Conservation (phyloP, 192 early-diverging fungal genomes). For the Coemansia sp. region DNA sequence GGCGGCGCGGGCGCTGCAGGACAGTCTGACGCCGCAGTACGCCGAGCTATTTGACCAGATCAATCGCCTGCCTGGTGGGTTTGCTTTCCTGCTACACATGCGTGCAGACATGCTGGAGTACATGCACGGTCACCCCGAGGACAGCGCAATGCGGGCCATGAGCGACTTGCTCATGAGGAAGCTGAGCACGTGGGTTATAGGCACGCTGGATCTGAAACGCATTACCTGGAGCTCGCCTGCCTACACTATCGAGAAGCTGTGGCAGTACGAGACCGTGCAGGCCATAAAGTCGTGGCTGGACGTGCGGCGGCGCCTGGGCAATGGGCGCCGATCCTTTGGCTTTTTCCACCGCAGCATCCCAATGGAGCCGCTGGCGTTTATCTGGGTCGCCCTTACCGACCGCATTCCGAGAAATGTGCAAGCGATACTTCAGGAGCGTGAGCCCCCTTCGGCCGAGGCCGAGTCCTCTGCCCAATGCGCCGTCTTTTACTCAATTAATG, state of each 20-base stretch:
- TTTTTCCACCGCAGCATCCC: slow-evolving; percentile 77
- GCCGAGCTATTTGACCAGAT: slow-evolving; percentile 73
- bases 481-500: slow-evolving; percentile 93
- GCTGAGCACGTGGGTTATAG: slow-evolving; percentile 74
- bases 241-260: slow-evolving; percentile 74
- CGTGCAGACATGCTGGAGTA: slow-evolving; percentile 66
- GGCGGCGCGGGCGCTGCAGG: slow-evolving; percentile 58
- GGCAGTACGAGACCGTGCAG: slow-evolving; percentile 86
- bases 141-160: slow-evolving; percentile 54
- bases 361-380: slow-evolving; percentile 83
- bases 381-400: slow-evolving; percentile 76
- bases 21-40: slow-evolving; percentile 64
- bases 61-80: slow-evolving; percentile 70
- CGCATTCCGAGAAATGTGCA: slow-evolving; percentile 65
- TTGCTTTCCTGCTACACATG: slow-evolving; percentile 75
- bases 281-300: slow-evolving; percentile 74
- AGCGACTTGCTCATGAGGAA: slow-evolving; percentile 63
- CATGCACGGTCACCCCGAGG: slow-evolving; percentile 27
- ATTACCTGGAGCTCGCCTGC: slow-evolving; percentile 83
- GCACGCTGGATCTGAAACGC: slow-evolving; percentile 70
- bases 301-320: slow-evolving; percentile 71
- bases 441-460: slow-evolving; percentile 27
- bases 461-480: slow-evolving; percentile 59
- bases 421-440: slow-evolving; percentile 56
- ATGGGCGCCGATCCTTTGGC: slow-evolving; percentile 74